Conservation (phyloP, 1,139 yeast species). For the Candida sojae region DNA sequence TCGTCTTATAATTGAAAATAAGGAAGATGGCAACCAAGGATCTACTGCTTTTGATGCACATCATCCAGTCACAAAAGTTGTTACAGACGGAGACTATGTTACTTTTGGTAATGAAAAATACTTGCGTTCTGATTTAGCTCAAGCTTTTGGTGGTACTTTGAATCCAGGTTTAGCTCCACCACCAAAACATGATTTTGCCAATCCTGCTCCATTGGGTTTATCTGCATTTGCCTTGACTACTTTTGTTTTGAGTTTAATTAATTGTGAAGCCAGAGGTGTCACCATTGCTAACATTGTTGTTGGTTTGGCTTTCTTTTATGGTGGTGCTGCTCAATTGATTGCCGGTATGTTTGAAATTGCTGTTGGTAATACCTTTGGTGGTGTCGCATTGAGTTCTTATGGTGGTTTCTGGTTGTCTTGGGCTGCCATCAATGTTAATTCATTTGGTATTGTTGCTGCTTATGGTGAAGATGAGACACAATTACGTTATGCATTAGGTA, state of each 20-base stretch:
- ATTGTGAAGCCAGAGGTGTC: constrained; percentile 38
- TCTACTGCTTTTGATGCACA: constrained; percentile 16
- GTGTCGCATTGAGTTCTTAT: constrained; percentile 74
- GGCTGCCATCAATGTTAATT: constrained; percentile 70
- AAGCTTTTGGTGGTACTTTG: constrained; percentile 76
- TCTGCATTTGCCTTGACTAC: constrained; percentile 85
- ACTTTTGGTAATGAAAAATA: constrained; percentile 75
- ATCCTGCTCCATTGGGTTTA: constrained; percentile 88
- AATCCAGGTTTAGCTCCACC: constrained; percentile 67
- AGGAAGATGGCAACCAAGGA: not conserved
- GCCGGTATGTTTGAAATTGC: constrained; percentile 83
- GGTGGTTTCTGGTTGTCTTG: constrained; percentile 92
- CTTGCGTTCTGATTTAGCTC: constrained; percentile 56
- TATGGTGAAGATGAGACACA: constrained; percentile 38
- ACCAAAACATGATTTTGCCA: constrained; percentile 73
- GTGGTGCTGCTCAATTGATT: constrained; percentile 73
- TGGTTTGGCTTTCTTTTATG: constrained; percentile 82
- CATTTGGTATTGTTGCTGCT: constrained; percentile 71
- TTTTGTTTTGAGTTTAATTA: constrained; percentile 68
- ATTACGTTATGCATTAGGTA: constrained; percentile 59
- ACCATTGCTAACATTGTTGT: constrained; percentile 38
- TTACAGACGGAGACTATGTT: constrained; percentile 56
- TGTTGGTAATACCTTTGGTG: constrained; percentile 88
- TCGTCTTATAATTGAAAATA: constrained; percentile 16
- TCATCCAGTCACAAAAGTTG: constrained; percentile 25